These are phyloP conservation scores for Elaeis oleifera DNA, from an alignment of 202 grass and related monocot genomes.

Conservation along the genomic window DNA sequence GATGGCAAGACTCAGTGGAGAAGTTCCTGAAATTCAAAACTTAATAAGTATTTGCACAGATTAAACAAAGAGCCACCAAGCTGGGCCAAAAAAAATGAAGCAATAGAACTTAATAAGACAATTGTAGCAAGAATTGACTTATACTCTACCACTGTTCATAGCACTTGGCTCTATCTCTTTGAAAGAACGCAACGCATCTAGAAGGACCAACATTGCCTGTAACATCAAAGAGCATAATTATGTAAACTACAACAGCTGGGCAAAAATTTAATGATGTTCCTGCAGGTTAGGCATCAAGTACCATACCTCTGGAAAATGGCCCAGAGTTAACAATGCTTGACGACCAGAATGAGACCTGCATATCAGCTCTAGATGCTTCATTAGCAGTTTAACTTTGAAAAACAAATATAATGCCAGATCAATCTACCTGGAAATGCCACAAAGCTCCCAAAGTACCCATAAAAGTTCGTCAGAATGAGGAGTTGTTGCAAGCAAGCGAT, in stretches of 20 bases:
- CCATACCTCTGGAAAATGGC: conserved; percentile 75
- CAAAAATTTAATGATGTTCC: no score
- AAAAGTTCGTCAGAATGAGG: conserved; percentile 82
- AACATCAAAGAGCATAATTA: conserved; percentile 20
- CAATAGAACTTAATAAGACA: conserved; percentile 7
- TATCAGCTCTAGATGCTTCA: no score
- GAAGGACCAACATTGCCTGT: conserved; percentile 77
- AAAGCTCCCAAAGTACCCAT: conserved; percentile 97
- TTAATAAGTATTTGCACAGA: conserved; percentile 16
- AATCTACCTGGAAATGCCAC: conserved; percentile 73
- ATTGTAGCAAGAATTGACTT: conserved; percentile 18
- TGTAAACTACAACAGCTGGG: no score
- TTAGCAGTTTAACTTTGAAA: no score
- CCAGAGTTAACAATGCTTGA: conserved; percentile 76
- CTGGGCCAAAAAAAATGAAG: not conserved
- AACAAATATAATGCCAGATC: not conserved
- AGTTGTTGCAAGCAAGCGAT: conserved; percentile 55
- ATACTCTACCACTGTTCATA: conserved; percentile 45
- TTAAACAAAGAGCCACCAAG: not conserved
- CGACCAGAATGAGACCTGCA: conserved; percentile 87
- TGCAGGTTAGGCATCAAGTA: not conserved
- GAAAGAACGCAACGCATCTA: conserved; percentile 68
- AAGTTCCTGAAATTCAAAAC: conserved; percentile 39
- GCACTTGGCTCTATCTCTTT: conserved; percentile 61
- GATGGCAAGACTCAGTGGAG: conserved; percentile 82